Base-by-base conservation (phyloP, 768 basidiomycete species). In the Kwoniella pini region DNA sequence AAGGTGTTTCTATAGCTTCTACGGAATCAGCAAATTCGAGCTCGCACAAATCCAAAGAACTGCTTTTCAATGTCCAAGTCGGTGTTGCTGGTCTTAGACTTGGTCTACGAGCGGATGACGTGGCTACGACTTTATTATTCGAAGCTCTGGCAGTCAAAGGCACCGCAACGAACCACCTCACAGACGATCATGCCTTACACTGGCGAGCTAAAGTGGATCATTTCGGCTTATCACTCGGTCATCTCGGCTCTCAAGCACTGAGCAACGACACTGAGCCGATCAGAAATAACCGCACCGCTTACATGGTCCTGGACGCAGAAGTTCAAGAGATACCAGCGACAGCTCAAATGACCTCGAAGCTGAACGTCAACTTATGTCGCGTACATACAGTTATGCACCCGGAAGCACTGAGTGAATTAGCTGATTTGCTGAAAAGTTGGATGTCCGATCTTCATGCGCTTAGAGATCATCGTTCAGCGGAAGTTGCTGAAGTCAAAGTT, bases 331-430 rank as follows among this genome's bases (percentile, higher is more conserved):
- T 58, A 24, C 71, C 67, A 10, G 50, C 61, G 19, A 51, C 64
- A 15, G 30, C 53, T 2, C 60, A 49, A 2, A 40, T 54, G 2
- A 42, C 69, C 1, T 67, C 73, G 13, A 68, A 68, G n/a, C 60
- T 81, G 1, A 80, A 85, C 33, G 61, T 92, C 28, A 77, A 80
- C 1, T 78, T 94, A 22, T 85, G 84, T 7, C 90, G 88, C 76
- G 85, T 91, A 2, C 91, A 97, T 70, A 92, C 94, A 1, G 89
- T 95, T 31, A 87, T 96, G 88, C 92, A 93, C 75, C 88, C 94
- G 10, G 90, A 90, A 64, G 94, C 95, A 0, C 87, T 97, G 51
- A 88, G 88, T 21, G 90, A 95, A 73, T 81, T 97, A 7, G 90
- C 88, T 15, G 94, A 97, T 74, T 67, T 78, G 1, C 68, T 77